Conservation (phyloP, 78 protist species). For the Blattamonas nauphoetae region DNA sequence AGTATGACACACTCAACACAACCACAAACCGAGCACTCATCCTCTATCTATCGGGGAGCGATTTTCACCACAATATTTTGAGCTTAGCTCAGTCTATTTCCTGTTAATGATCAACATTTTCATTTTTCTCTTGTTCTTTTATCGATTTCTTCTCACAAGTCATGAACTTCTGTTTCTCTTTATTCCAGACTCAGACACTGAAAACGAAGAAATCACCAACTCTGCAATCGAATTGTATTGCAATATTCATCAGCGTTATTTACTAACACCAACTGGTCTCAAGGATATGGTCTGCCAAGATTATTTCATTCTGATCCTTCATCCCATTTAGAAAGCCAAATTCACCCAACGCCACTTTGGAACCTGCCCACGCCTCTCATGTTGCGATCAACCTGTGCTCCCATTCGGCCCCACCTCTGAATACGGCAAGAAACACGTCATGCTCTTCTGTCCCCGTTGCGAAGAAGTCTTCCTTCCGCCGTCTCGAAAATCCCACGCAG, state of each 20-base stretch:
- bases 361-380: background rate
- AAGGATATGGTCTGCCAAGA: too few species aligned
- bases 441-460: background rate
- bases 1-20: too few species aligned
- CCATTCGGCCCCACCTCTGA: background rate
- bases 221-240: background rate
- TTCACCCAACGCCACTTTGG: background rate
- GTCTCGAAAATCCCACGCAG: background rate
- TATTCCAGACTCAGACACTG: background rate
- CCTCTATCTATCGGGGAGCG: too few species aligned
- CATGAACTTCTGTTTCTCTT: too few species aligned
- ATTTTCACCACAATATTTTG: too few species aligned
- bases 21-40: too few species aligned
- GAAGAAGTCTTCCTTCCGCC: background rate
- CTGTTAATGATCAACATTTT: too few species aligned
- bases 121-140: too few species aligned
- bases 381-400: background rate
- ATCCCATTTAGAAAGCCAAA: background rate
- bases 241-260: background rate
- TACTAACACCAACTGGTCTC: background rate
- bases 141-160: too few species aligned
- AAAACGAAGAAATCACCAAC: background rate
- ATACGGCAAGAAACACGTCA: background rate
- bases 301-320: too few species aligned
- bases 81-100: too few species aligned